Conservation (phyloP, 139 green algal genomes). For the Closterium sp. region DNA sequence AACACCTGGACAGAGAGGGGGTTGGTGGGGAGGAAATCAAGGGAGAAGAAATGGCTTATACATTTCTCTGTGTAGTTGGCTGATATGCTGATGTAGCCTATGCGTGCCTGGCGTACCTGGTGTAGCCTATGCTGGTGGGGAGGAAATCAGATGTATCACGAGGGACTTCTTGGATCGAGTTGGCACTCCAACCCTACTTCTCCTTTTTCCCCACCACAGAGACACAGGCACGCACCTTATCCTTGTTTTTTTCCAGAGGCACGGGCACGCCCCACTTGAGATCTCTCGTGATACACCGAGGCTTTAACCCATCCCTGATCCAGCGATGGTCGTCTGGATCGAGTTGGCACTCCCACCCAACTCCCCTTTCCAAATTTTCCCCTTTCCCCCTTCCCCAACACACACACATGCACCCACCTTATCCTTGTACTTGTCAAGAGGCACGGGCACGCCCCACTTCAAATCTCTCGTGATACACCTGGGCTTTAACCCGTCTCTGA, state of each 20-base stretch:
- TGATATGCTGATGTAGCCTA: too few relatives aligned
- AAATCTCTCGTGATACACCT: slow-evolving; percentile 97
- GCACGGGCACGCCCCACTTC: slow-evolving; percentile 92
- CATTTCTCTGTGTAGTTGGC: too few relatives aligned
- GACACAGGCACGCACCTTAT: too few relatives aligned
- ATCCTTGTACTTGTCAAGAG: slow-evolving; percentile 78
- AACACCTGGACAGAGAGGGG: slow-evolving; percentile 59
- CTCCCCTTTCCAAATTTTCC: too few relatives aligned
- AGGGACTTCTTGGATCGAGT: too few relatives aligned
- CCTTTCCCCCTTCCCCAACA: too few relatives aligned
- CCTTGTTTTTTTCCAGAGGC: slow-evolving; percentile 76
- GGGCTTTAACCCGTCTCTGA: slow-evolving; percentile 89
- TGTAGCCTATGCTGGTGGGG: too few relatives aligned
- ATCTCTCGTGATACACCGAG: slow-evolving; percentile 95
- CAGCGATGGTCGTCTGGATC: slow-evolving; percentile 83
- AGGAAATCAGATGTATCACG: too few relatives aligned
- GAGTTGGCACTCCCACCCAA: slow-evolving; percentile 52
- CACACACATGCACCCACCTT: slow-evolving; percentile 60
- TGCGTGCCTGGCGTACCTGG: too few relatives aligned
- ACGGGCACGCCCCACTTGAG: slow-evolving; percentile 94
- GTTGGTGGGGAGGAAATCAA: background rate
- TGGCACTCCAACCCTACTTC: background rate
- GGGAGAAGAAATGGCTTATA: too few relatives aligned
- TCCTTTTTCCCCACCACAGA: too few relatives aligned
- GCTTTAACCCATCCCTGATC: slow-evolving; percentile 93